These are phyloP conservation scores for Fusarium transvaalense DNA, from an alignment of 2,329 filamentous ascomycete genomes.

Conservation along the genomic window DNA sequence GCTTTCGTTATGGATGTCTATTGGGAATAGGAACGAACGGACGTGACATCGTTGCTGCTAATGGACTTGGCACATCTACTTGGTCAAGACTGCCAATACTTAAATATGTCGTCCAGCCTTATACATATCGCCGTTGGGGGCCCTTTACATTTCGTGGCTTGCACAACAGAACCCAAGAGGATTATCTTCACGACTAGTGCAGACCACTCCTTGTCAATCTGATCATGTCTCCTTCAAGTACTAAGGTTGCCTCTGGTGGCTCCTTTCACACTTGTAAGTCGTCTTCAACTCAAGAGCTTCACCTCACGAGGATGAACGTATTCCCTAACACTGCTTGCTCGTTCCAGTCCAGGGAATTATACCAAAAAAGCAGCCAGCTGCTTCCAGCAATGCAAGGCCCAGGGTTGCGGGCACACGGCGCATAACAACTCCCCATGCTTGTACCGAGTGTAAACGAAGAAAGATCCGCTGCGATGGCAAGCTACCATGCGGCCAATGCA, in stretches of 20 bases:
- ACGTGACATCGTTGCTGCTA: slow-evolving; percentile 33
- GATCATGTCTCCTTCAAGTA: slow-evolving; percentile 58
- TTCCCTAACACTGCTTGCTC: slow-evolving; percentile 16
- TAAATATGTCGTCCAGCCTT: slow-evolving; percentile 39
- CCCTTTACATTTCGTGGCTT: slow-evolving; percentile 34
- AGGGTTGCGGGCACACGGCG: slow-evolving; percentile 59
- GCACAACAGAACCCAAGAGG: slow-evolving; percentile 12
- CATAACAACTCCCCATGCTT: slow-evolving; percentile 72
- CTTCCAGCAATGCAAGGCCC: slow-evolving; percentile 53
- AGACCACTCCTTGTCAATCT: slow-evolving; percentile 27
- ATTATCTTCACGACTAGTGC: slow-evolving; percentile 30
- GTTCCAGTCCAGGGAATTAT: slow-evolving; percentile 65
- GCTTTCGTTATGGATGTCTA: not conserved
- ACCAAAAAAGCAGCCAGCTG: slow-evolving; percentile 61
- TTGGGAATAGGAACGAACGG: not conserved
- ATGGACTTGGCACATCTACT: slow-evolving; percentile 30
- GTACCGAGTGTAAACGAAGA: slow-evolving; percentile 81
- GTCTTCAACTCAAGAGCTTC: not conserved
- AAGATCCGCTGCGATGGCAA: slow-evolving; percentile 88
- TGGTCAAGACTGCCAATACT: slow-evolving; percentile 32
- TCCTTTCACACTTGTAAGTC: slow-evolving; percentile 52
- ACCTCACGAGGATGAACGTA: not conserved
- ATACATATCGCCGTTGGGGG: slow-evolving; percentile 32
- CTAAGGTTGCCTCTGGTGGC: slow-evolving; percentile 58
- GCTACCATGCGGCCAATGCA: slow-evolving; percentile 84